Base-by-base conservation (phyloP, 805 yeast genomes). In the Candida michaelii region DNA sequence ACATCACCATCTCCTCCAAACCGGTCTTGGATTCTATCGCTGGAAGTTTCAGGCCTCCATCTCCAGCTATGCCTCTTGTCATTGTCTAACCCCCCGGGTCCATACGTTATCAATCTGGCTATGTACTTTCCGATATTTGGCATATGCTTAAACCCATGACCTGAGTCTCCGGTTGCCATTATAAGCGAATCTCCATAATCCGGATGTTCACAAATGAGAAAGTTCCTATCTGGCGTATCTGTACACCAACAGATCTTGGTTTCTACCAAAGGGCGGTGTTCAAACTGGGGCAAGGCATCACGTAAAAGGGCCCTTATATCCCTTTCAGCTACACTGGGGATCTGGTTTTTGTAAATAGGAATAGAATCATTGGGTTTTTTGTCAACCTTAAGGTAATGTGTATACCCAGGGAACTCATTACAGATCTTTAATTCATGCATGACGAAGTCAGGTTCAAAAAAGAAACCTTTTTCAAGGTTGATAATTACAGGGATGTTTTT, bases 31-130 rank as follows among this genome's bases (percentile, higher is more conserved):
- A 18, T 27, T 7, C 34, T 21, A 27, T 29, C 34, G 15, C 14
- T 14, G 11, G 45, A 24, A 17, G 36, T 32, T 29, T 44, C 40
- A 6, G 44, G 42, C 27, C 44, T 36, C 47, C 44, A 44, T 30
- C 38, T 43, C 46, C 46, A 43, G 5, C 16, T 53, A 37, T 8
- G 52, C 54, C 30, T 47, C 53, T 29, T 43, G 18, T 35, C 31
- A 5, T 55, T 55, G 4, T 51, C 60, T 5, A 66, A 39, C 1
- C 56, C 51, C 1, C 31, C 40, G n/a, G 52, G 58, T 2, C 71
- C 72, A 9, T 60, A 46, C 15, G 62, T 76, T 30, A 68, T 80
- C 23, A 78, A 76, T 50, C 76, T 77, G 43, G 79, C 74, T 42
- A 63, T 62, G 36, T 57, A 62, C 19, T 59, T 51, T 24, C 69